These are phyloP conservation scores for Pseudogymnoascus sp. DNA, from an alignment of 2,329 filamentous ascomycete species.

Conservation along the genomic window DNA sequence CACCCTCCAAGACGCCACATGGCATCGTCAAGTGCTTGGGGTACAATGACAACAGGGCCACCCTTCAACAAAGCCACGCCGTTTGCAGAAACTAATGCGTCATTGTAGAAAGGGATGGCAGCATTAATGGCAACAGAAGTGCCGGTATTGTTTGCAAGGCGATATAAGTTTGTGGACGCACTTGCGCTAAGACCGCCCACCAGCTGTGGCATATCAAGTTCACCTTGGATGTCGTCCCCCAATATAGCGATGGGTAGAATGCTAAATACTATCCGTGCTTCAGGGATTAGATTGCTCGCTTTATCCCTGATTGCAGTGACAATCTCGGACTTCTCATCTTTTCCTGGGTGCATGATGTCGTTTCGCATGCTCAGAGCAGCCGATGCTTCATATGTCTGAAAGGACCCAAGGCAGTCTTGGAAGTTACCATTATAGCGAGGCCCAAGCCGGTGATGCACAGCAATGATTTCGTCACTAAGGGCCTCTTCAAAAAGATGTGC, in stretches of 20 bases:
- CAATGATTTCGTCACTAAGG: constrained; percentile 81
- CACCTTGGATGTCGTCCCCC: constrained; percentile 68
- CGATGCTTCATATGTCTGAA: constrained; percentile 92
- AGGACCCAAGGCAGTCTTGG: constrained; percentile 89
- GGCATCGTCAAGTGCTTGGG: constrained; percentile 81
- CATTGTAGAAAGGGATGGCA: constrained; percentile 77
- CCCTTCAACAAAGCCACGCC: constrained; percentile 78
- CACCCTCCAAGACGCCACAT: constrained; percentile 92
- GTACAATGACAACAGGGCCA: constrained; percentile 69
- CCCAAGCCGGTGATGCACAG: constrained; percentile 83
- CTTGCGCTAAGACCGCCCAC: constrained; percentile 67
- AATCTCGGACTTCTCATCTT: constrained; percentile 86
- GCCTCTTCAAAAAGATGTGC: constrained; percentile 82
- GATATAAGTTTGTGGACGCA: constrained; percentile 58
- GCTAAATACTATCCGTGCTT: constrained; percentile 73
- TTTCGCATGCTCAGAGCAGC: constrained; percentile 85
- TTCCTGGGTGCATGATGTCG: constrained; percentile 79
- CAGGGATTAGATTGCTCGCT: constrained; percentile 71
- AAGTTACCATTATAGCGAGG: constrained; percentile 92
- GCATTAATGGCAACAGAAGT: constrained; percentile 81
- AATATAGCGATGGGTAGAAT: constrained; percentile 74
- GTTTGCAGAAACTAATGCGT: constrained; percentile 71
- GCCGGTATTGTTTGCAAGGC: constrained; percentile 62
- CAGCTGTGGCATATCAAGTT: constrained; percentile 61
- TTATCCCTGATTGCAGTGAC: constrained; percentile 78